Evolutionary conservation across 169 alveolate species (phyloP), one percentile per base, ranked within the genome.

Genomic region (Eimeria tenella): DNA sequence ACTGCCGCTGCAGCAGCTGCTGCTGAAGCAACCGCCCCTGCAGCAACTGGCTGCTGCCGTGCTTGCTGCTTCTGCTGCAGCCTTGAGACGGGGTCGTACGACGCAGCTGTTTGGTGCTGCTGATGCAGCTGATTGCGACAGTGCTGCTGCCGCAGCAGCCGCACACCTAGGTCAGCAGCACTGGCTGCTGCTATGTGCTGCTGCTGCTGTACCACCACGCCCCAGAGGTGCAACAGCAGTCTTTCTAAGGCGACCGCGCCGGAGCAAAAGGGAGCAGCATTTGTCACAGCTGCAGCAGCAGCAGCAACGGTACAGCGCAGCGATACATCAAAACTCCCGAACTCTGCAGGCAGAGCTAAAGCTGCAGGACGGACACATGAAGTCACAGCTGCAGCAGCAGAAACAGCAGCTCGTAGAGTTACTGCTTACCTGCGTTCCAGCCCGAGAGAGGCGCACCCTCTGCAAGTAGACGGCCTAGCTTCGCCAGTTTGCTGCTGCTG

Each of bases 201-300:
- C 87, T 79, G 87, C 87, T 79, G 87, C 87, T 79, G 87, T 4
- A 52, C 70, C 87, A 79, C 42, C 25, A 79, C 87, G 10, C 87
- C 87, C 87, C 87, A 79, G 71, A 79, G 68, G 52, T 79, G 87
- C 87, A 79, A 70, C 68, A 79, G 87, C 87, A 79, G 87, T 15
- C 87, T 63, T 19, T 79, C 87, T 53, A 79, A 19, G 53, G 87
- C 87, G 17, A 79, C 87, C 50, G 87, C 87, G 17, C 87, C 87
- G 19, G 71, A 79, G 87, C 87, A 79, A n/a, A 79, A 79, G 52
- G 87, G 87, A 0, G 70, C 87, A 13, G 53, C 70, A 9, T 50
- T 50, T n/a, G 87, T 79, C 87, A 53, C 87, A 50, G 87, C 87
- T 79, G 87, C 87, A 79, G 87, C 11, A 73, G n/a, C 52, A 73